A percentile compares a stretch with the other conserved stretches of the same genome.
phyloP scores from a whole-genome alignment of 768 basidiomycete genomes.

The Lanmaoa pseudosensibilis region DNA sequence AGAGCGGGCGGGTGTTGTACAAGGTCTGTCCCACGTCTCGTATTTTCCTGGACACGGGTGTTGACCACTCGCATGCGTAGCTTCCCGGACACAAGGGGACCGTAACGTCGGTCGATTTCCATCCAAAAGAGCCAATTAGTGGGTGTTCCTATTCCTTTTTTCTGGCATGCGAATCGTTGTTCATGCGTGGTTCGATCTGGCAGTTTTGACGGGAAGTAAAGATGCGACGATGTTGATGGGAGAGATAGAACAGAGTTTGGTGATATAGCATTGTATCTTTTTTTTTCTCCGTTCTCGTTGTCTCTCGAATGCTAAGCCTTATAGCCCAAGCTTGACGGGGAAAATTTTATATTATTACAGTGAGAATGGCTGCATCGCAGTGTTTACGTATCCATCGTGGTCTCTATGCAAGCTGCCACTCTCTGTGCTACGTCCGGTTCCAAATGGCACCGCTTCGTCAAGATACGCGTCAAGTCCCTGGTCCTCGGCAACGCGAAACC shows the following conservation, averaged over 20 bases:
- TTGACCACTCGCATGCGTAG: slow-evolving; percentile 36
- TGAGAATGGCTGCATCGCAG: background rate
- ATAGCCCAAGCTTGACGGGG: background rate
- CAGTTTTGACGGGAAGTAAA: slow-evolving; percentile 90
- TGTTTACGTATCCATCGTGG: slow-evolving; percentile 5
- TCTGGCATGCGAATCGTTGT: background rate
- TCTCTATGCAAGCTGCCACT: slow-evolving; percentile 27
- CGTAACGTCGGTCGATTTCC: slow-evolving; percentile 93
- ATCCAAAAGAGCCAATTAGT: slow-evolving; percentile 95
- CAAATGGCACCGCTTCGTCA: slow-evolving; percentile 27
- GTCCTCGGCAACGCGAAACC: slow-evolving; percentile 20
- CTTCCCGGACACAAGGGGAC: slow-evolving; percentile 97
- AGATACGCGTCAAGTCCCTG: slow-evolving; percentile 21
- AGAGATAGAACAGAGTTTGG: slow-evolving; percentile 73
- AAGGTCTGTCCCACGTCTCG: slow-evolving; percentile 51
- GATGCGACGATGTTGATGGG: slow-evolving; percentile 91
- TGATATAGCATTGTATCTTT: slow-evolving; percentile 34
- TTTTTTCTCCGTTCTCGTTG: background rate
- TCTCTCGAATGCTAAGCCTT: slow-evolving; percentile 1
- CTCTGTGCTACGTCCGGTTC: slow-evolving; percentile 24
- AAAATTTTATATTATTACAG: slow-evolving; percentile 4
- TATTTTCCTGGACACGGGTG: background rate
- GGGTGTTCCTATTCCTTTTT: slow-evolving; percentile 32
- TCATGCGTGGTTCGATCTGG: slow-evolving; percentile 1
- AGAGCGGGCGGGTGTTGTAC: slow-evolving; percentile 71